Conservation (phyloP, 176 grass and related monocot species). For the Aegilops umbellulata region DNA sequence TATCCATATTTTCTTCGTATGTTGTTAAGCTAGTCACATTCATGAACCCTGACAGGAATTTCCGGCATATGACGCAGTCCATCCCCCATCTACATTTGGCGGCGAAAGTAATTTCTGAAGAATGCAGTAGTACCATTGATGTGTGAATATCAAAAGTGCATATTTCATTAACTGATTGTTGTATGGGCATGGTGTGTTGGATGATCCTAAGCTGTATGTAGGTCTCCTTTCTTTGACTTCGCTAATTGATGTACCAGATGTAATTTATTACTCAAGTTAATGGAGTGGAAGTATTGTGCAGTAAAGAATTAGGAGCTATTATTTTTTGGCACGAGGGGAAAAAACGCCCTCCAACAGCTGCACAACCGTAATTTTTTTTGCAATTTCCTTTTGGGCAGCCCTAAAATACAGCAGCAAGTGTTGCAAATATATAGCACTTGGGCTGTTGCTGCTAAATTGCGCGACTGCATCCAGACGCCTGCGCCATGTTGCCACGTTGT, state of each 20-base stretch:
- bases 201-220: background rate
- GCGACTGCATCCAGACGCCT: no score
- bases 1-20: background rate
- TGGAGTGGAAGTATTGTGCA: background rate
- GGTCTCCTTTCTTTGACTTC: background rate
- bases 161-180: slow-evolving; percentile 28
- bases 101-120: slow-evolving; percentile 49
- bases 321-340: no score
- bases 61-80: slow-evolving; percentile 29
- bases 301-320: background rate
- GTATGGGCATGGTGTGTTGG: slow-evolving; percentile 23
- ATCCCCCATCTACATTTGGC: slow-evolving; percentile 37
- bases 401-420: no score
- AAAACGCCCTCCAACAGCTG: no score
- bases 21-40: background rate
- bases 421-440: no score
- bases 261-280: slow-evolving; percentile 18
- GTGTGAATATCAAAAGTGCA: slow-evolving; percentile 30
- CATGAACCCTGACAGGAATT: slow-evolving; percentile 35
- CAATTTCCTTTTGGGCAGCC: no score
- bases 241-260: slow-evolving; percentile 23
- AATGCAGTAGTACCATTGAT: slow-evolving; percentile 14
- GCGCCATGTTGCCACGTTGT: no score
- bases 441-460: no score
- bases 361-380: no score